Evolutionary conservation across 1,284 basidiomycete genomes (phyloP), one percentile per base, ranked within the genome.

Genomic region (Ustilago bromivora): DNA sequence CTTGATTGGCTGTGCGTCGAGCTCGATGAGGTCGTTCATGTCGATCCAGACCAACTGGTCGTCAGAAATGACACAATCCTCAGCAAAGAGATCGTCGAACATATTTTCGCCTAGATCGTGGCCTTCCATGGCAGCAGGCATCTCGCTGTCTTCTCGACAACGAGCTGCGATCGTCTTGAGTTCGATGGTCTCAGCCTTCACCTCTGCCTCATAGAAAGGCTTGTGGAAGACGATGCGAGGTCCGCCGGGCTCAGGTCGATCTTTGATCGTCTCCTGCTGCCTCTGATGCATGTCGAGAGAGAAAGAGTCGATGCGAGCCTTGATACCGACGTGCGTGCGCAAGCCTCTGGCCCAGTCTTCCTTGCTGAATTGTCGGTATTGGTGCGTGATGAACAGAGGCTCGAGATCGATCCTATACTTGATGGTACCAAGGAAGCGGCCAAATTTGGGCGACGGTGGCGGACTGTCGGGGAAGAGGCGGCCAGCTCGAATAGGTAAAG

Each of bases 231-330:
- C 69, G 41, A 74, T 85, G 92, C 92, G 34, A 0, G 79, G 80
- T 36, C 80, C 82, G 11, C 72, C 79, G 46, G 84, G 75, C 57
- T 85, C 84, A 10, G 83, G 82, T 4, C 76, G 76, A 53, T 89
- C 89, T 19, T 88, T 84, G 43, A 84, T 63, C 28, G 86, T 87
- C 87, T 96, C 94, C 86, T 96, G 92, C 76, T 94, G 92, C 62
- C 95, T 90, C 87, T 98, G 95, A 85, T 98, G 96, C 87, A 97
- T 89, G 84, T 98, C 96, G 43, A 93, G 92, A 76, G 93, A 91
- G 85, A 98, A 92, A 40, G 91, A 90, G 49, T 92, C 91, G 46
- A 96, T 90, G 75, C 92, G 90, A 9, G 92, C 92, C 87, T 98
- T 98, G 83, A 91, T 70, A 3, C 96, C 96, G 49, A 98, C 89